Conservation (phyloP, 148 eudicot genomes). For the Linanthus parryae region DNA sequence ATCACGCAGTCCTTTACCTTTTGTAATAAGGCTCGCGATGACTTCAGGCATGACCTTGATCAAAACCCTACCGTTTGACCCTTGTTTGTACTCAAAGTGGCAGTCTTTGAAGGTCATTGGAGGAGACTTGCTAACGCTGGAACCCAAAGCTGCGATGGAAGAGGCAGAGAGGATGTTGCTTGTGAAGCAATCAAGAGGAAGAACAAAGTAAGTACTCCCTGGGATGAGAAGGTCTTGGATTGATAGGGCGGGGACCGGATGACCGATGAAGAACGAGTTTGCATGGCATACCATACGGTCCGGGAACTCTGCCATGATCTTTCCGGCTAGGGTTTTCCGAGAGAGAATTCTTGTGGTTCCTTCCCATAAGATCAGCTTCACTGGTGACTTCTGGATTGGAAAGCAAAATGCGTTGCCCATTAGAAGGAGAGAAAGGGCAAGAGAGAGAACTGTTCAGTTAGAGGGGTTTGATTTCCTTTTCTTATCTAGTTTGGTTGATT, state of each 20-base stretch:
- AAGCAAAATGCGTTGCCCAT: too few species aligned
- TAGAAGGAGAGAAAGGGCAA: conserved; percentile 1
- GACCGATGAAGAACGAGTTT: conserved; percentile 73
- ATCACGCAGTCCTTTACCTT: too few species aligned
- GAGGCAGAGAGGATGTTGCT: conserved; percentile 43
- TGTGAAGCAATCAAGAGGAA: conserved; percentile 62
- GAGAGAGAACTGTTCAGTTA: too few species aligned
- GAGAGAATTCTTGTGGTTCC: conserved; percentile 46
- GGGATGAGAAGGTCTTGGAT: conserved; percentile 45
- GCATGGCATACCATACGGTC: conserved; percentile 73
- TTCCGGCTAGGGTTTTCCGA: conserved; percentile 52
- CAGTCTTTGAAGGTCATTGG: conserved; percentile 21
- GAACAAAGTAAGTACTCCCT: conserved; percentile 60
- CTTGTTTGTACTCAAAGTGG: conserved; percentile 68
- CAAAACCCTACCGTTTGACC: conserved; percentile 52
- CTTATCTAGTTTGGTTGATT: too few species aligned
- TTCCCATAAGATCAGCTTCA: conserved; percentile 48
- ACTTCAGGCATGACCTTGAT: conserved; percentile 71
- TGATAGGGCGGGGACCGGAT: conserved; percentile 52
- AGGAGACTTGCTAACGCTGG: conserved; percentile 12
- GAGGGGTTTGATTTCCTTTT: too few species aligned
- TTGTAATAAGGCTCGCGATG: conserved; percentile 36
- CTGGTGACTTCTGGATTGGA: conserved; percentile 13
- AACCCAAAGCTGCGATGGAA: conserved; percentile 31
- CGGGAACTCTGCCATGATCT: conserved; percentile 88